A percentile compares a stretch with the other conserved stretches of the same genome.
Evolutionary conservation across 805 yeast species (phyloP).

Genomic region (Schwanniomyces polymorphus): DNA sequence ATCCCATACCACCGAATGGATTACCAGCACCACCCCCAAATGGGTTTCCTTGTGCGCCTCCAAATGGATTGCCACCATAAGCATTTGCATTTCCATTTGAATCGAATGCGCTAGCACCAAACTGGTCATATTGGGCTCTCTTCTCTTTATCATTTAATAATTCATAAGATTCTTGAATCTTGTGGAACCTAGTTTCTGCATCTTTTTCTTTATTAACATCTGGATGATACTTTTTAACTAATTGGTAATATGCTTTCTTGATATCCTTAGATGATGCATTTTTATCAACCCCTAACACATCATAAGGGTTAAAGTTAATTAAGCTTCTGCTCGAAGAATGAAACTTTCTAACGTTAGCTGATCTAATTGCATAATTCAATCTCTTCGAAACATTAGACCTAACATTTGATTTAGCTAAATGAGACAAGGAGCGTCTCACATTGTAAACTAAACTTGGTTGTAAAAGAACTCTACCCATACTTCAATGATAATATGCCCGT

Average conservation of each 20-base stretch:
- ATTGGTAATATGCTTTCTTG: slow-evolving; percentile 89
- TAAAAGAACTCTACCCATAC: slow-evolving; percentile 1
- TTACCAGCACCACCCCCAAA: slow-evolving; percentile 40
- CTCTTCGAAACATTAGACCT: not conserved
- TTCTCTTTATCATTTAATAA: slow-evolving; percentile 81
- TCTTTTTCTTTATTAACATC: slow-evolving; percentile 91
- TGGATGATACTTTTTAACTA: slow-evolving; percentile 94
- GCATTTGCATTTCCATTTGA: slow-evolving; percentile 54
- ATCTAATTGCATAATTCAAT: not conserved
- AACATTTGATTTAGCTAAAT: not conserved
- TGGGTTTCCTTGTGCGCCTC: slow-evolving; percentile 41
- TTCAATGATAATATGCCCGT: not conserved
- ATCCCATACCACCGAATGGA: slow-evolving; percentile 56
- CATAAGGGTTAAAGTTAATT: slow-evolving; percentile 73
- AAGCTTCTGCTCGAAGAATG: slow-evolving; percentile 37
- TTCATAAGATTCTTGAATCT: slow-evolving; percentile 93
- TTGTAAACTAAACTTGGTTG: slow-evolving; percentile 3
- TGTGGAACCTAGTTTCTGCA: slow-evolving; percentile 88
- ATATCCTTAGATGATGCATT: slow-evolving; percentile 78
- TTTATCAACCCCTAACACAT: slow-evolving; percentile 73
- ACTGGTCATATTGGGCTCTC: slow-evolving; percentile 87
- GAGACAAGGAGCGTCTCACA: slow-evolving; percentile 3
- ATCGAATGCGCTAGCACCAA: slow-evolving; percentile 84
- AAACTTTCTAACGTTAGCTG: slow-evolving; percentile 23
- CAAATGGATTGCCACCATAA: slow-evolving; percentile 42